Percentiles rank a stretch among this genome's conserved stretches.
Evolutionary conservation across 2,329 filamentous ascomycete species (phyloP).

Genomic region (Penicillium psychrosexuale): DNA sequence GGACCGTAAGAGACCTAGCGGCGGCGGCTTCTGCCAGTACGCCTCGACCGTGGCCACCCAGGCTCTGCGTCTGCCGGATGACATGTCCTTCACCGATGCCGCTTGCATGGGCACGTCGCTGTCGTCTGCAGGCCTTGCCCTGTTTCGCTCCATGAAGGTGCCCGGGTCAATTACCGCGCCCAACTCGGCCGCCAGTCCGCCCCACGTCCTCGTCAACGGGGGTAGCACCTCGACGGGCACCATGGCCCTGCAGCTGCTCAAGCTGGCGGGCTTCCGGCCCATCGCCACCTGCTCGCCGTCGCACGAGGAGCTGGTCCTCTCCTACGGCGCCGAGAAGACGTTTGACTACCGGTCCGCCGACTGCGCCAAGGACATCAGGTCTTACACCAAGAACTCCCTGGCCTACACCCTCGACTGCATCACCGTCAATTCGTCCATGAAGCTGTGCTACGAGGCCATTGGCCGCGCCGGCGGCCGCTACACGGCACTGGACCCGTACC

Average conservation of each 20-base stretch:
- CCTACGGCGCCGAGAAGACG: constrained; percentile 7
- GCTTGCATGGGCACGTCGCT: not conserved
- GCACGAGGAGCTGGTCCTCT: constrained; percentile 5
- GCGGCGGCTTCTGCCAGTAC: not conserved
- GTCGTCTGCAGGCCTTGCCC: not conserved
- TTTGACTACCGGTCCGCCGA: constrained; percentile 12
- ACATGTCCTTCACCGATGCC: not conserved
- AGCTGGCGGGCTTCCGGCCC: constrained; percentile 8
- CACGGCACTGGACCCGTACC: constrained; percentile 7
- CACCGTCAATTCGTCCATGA: not conserved
- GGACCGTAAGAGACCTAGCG: not conserved
- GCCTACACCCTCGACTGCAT: constrained; percentile 9
- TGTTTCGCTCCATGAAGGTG: not conserved
- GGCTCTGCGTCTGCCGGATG: not conserved
- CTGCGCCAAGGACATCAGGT: constrained; percentile 9
- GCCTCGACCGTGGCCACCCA: not conserved
- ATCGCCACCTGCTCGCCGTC: constrained; percentile 16
- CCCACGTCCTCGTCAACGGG: not conserved
- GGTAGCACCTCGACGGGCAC: not conserved
- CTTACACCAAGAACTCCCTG: constrained; percentile 7
- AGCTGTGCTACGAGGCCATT: constrained; percentile 10
- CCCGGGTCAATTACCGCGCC: not conserved
- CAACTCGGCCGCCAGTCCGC: not conserved
- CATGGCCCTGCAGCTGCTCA: not conserved
- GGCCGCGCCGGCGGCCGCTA: constrained; percentile 8